Evolutionary conservation across 202 grass and related monocot species (phyloP).

Genomic region (Thinopyrum obtusiflorum): DNA sequence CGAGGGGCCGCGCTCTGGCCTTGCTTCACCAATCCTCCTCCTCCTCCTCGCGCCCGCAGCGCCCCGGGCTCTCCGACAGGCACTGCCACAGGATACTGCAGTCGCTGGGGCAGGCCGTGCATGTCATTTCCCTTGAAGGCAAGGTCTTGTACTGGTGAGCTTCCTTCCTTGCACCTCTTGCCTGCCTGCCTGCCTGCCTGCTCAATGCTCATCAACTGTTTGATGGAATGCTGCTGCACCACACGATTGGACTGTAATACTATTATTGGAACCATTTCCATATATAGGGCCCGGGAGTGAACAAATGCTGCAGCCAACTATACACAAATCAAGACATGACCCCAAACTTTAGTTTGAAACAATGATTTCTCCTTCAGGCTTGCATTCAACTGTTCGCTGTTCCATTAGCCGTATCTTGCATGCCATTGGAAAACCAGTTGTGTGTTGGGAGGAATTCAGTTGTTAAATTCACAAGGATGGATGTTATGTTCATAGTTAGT

Average conservation of each 20-base stretch:
- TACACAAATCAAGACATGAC: too few species aligned
- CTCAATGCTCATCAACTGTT: conserved; percentile 11
- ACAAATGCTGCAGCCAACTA: neutral
- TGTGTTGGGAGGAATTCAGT: neutral
- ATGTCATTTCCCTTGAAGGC: conserved; percentile 61
- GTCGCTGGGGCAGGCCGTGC: conserved; percentile 80
- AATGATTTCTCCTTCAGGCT: neutral
- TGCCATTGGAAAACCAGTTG: neutral
- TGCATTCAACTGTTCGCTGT: neutral
- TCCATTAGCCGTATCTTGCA: neutral
- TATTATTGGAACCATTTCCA: neutral
- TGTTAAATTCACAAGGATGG: neutral
- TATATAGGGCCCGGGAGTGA: neutral
- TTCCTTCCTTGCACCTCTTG: neutral
- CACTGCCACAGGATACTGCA: conserved; percentile 74
- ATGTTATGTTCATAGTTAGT: neutral
- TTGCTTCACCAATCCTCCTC: conserved; percentile 5
- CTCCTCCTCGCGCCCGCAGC: conserved; percentile 34
- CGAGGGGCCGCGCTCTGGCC: conserved; percentile 19
- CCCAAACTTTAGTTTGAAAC: neutral
- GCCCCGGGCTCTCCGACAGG: conserved; percentile 52
- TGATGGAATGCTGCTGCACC: conserved; percentile 1
- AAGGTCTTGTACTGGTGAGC: conserved; percentile 80
- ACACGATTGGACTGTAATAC: neutral
- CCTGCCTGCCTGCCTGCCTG: neutral